Percentiles rank a stretch among this genome's conserved stretches.
phyloP scores from a whole-genome alignment of 129 eudicot species.

The Heracleum sosnowskyi region DNA sequence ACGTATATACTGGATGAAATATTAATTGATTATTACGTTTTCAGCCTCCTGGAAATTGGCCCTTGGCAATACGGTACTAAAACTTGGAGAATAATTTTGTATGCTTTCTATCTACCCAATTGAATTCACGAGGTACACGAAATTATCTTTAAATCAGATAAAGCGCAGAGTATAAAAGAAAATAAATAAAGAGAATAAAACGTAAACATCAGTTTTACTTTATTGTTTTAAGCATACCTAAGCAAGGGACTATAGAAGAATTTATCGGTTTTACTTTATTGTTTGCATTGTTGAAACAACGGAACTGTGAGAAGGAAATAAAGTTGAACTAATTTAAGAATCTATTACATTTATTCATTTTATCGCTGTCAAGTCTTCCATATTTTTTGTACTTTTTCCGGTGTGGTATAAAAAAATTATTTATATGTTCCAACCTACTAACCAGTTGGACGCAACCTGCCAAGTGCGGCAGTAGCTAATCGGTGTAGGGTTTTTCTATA shows the following conservation, averaged over 20 bases:
- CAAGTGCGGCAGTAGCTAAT: background rate
- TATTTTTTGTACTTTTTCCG: too few species aligned
- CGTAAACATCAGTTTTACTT: background rate
- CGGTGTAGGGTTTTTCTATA: background rate
- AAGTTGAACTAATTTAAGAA: background rate
- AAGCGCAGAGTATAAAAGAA: background rate
- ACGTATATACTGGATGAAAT: background rate
- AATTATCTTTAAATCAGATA: background rate
- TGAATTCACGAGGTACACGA: background rate
- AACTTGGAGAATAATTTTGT: background rate
- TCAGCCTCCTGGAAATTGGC: background rate
- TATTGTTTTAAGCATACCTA: background rate
- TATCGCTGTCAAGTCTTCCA: background rate
- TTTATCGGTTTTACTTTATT: background rate
- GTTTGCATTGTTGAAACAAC: background rate
- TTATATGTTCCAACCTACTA: too few species aligned
- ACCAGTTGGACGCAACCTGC: too few species aligned
- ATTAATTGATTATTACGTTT: background rate
- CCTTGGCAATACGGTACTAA: background rate
- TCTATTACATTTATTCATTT: background rate
- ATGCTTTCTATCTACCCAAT: background rate
- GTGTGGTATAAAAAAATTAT: too few species aligned
- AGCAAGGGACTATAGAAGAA: background rate
- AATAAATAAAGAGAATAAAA: background rate
- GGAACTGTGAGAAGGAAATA: background rate